phyloP scores from a whole-genome alignment of 1,139 yeast genomes.

The Candida gigantensis region DNA sequence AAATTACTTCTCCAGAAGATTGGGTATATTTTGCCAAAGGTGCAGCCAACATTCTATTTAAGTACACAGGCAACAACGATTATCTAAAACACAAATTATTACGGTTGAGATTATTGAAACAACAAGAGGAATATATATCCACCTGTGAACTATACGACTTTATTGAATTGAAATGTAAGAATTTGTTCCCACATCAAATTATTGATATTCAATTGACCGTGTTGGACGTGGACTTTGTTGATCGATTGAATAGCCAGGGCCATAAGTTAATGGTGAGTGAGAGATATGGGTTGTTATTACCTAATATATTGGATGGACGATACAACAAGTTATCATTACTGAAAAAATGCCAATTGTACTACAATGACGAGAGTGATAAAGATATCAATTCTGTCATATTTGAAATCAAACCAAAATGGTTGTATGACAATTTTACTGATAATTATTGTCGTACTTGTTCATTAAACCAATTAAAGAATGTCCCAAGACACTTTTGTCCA shows the following conservation, averaged over 20 bases:
- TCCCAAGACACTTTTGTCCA: slow-evolving; percentile 46
- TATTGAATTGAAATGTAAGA: slow-evolving; percentile 44
- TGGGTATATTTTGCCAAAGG: slow-evolving; percentile 51
- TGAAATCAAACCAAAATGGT: slow-evolving; percentile 52
- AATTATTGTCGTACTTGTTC: slow-evolving; percentile 51
- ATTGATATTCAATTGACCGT: slow-evolving; percentile 43
- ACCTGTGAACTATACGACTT: slow-evolving; percentile 47
- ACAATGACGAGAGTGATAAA: slow-evolving; percentile 9
- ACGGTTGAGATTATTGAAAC: slow-evolving; percentile 38
- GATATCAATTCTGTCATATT: slow-evolving; percentile 33
- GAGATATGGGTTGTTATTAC: slow-evolving; percentile 42
- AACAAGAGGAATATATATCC: slow-evolving; percentile 41
- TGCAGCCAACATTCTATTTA: slow-evolving; percentile 46
- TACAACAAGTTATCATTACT: slow-evolving; percentile 28
- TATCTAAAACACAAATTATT: slow-evolving; percentile 37
- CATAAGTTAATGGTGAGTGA: slow-evolving; percentile 37
- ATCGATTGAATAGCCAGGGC: slow-evolving; percentile 29
- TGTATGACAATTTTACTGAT: slow-evolving; percentile 38
- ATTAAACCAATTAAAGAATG: slow-evolving; percentile 36
- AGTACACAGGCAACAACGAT: slow-evolving; percentile 40
- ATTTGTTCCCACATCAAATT: slow-evolving; percentile 38
- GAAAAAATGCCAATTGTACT: slow-evolving; percentile 40
- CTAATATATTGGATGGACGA: slow-evolving; percentile 41
- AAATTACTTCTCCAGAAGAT: slow-evolving; percentile 40
- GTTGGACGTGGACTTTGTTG: slow-evolving; percentile 36